A percentile compares a stretch with the other conserved stretches of the same genome.
Evolutionary conservation across 192 early-diverging fungal species (phyloP).

Genomic region (Coemansia sp.): DNA sequence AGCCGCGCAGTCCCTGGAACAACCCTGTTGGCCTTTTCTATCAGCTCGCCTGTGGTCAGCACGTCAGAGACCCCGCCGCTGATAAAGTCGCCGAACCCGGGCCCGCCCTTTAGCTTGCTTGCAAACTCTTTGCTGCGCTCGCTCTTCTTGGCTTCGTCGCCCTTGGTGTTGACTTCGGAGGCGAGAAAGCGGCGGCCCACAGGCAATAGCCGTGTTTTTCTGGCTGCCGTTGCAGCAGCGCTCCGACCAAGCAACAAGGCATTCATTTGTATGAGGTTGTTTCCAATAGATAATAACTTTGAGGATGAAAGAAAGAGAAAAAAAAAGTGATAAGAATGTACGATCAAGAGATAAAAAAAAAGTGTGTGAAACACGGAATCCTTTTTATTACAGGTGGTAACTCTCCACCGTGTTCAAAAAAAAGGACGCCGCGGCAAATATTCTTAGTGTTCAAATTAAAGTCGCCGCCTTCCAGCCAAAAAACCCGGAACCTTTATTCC

Average conservation of each 20-base stretch:
- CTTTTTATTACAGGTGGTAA: too few species aligned
- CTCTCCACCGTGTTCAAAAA: neutral
- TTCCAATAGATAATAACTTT: neutral
- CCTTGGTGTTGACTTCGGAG: slow-evolving; percentile 21
- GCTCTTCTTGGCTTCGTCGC: slow-evolving; percentile 11
- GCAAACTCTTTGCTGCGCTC: slow-evolving; percentile 47
- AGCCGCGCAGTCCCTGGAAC: slow-evolving; percentile 52
- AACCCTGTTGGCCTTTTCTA: slow-evolving; percentile 22
- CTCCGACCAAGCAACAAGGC: slow-evolving; percentile 2
- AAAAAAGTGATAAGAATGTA: neutral
- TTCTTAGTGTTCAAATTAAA: too few species aligned
- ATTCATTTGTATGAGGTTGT: slow-evolving; percentile 6
- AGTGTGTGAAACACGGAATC: too few species aligned
- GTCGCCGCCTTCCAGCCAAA: too few species aligned
- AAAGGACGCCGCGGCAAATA: too few species aligned
- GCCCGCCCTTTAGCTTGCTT: slow-evolving; percentile 51
- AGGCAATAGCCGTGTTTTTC: neutral
- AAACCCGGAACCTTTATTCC: too few species aligned
- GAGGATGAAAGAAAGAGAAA: neutral
- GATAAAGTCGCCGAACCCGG: slow-evolving; percentile 57
- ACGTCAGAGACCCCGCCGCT: slow-evolving; percentile 22
- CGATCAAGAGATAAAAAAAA: too few species aligned
- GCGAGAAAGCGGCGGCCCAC: slow-evolving; percentile 22
- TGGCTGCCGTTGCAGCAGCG: neutral
- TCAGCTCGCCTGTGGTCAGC: slow-evolving; percentile 29